These are phyloP conservation scores for Pelargonium nanum DNA, from an alignment of 345 rosid species.

Conservation along the genomic window DNA sequence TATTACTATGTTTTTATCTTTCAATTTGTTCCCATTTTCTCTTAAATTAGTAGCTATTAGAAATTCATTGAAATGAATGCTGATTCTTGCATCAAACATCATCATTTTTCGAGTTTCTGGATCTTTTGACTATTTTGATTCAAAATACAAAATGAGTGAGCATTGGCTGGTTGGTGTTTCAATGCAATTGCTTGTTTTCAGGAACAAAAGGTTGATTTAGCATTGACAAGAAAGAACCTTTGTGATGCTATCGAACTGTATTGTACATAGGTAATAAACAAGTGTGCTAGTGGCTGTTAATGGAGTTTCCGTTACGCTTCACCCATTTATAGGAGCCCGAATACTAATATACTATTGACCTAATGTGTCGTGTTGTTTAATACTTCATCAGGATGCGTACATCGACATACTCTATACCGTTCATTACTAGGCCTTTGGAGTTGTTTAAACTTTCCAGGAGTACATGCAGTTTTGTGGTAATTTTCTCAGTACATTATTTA, in stretches of 20 bases:
- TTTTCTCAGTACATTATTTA: no score
- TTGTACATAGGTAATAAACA: background rate
- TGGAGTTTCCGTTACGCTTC: background rate
- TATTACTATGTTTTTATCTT: no score
- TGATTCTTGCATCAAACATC: background rate
- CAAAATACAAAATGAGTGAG: background rate
- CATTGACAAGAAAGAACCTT: background rate
- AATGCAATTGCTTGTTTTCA: background rate
- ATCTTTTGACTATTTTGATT: background rate
- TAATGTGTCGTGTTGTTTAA: background rate
- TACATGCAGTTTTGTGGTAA: conserved; percentile 41
- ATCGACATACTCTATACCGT: conserved; percentile 43
- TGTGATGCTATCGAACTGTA: background rate
- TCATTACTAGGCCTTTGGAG: conserved; percentile 30
- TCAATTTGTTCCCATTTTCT: background rate
- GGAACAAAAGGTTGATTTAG: background rate
- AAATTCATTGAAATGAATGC: background rate
- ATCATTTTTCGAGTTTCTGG: background rate
- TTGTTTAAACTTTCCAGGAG: conserved; percentile 18
- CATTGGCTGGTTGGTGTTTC: background rate
- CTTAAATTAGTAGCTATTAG: no score
- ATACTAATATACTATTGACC: no score
- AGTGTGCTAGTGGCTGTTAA: background rate
- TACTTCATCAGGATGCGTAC: conserved; percentile 39
- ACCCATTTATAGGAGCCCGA: no score